Evolutionary conservation across 2,329 filamentous ascomycete species (phyloP).

Genomic region (Colletotrichum chlorophyti): DNA sequence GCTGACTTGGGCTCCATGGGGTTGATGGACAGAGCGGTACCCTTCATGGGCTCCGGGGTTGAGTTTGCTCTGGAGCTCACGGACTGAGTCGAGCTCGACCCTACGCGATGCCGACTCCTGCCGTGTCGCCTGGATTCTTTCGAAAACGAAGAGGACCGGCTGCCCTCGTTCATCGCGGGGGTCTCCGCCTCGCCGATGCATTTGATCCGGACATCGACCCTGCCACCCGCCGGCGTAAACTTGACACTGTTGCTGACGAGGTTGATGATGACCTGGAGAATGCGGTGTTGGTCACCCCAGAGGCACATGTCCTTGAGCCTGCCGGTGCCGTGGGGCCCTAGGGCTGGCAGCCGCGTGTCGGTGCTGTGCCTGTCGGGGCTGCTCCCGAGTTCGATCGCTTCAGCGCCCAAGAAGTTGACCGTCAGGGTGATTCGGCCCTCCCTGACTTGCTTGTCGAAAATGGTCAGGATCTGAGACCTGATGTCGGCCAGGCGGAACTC

Average conservation of each 20-base stretch:
- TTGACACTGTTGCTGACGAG: slow-evolving; percentile 91
- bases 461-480: slow-evolving; percentile 80
- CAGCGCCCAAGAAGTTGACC: slow-evolving; percentile 71
- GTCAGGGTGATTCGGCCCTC: slow-evolving; percentile 78
- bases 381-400: slow-evolving; percentile 33
- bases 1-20: slow-evolving; percentile 63
- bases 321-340: slow-evolving; percentile 71
- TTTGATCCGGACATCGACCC: slow-evolving; percentile 77
- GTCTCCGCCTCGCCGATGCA: slow-evolving; percentile 69
- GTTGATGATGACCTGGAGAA: slow-evolving; percentile 93
- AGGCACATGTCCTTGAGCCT: slow-evolving; percentile 84
- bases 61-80: slow-evolving; percentile 50
- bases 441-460: slow-evolving; percentile 88
- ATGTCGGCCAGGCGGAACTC: slow-evolving; percentile 88
- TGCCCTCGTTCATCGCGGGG: slow-evolving; percentile 44
- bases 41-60: slow-evolving; percentile 37
- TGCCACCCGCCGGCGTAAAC: slow-evolving; percentile 81
- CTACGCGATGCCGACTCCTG: slow-evolving; percentile 51
- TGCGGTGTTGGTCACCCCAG: slow-evolving; percentile 91
- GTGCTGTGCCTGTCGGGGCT: slow-evolving; percentile 33
- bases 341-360: slow-evolving; percentile 55
- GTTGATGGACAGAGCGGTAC: slow-evolving; percentile 68
- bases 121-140: slow-evolving; percentile 51
- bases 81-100: slow-evolving; percentile 58
- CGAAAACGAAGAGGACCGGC: slow-evolving; percentile 60